These are phyloP conservation scores for Monosporascus sp. DNA, from an alignment of 2,329 filamentous ascomycete genomes.

Conservation along the genomic window DNA sequence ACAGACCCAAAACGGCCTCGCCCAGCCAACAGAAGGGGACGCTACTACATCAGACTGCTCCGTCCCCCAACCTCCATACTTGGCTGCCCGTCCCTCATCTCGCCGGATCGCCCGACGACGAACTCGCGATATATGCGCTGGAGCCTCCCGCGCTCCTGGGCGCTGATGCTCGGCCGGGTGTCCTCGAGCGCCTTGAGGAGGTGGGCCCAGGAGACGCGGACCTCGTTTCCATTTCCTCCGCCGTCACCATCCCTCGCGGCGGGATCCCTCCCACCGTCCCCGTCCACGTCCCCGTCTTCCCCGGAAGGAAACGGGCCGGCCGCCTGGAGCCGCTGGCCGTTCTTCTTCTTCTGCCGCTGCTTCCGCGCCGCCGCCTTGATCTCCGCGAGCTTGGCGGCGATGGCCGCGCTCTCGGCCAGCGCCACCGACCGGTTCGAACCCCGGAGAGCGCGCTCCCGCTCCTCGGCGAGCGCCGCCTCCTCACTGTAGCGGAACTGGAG, in stretches of 20 bases:
- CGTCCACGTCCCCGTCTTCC: conserved; percentile 15
- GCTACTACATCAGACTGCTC: conserved; percentile 78
- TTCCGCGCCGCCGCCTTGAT: conserved; percentile 59
- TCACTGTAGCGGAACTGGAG: conserved; percentile 80
- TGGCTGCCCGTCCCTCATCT: conserved; percentile 90
- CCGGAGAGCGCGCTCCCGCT: conserved; percentile 30
- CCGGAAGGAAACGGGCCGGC: neutral
- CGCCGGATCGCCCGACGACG: conserved; percentile 83
- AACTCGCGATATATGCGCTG: conserved; percentile 87
- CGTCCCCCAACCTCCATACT: conserved; percentile 88
- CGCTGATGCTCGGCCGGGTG: conserved; percentile 78
- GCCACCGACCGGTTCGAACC: conserved; percentile 46
- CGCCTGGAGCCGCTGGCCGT: conserved; percentile 10
- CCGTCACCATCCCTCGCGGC: conserved; percentile 26
- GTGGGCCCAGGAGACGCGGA: conserved; percentile 80
- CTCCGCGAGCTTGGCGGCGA: conserved; percentile 74
- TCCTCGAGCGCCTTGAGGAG: conserved; percentile 68
- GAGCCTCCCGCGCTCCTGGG: conserved; percentile 68
- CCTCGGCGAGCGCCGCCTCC: conserved; percentile 42
- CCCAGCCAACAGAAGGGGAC: no score
- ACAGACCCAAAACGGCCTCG: no score
- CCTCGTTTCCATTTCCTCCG: conserved; percentile 52
- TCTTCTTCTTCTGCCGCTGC: conserved; percentile 31
- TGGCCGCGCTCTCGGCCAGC: conserved; percentile 70
- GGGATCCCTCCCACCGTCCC: conserved; percentile 18